A percentile compares a stretch with the other conserved stretches of the same genome.
phyloP scores from a whole-genome alignment of 2,329 filamentous ascomycete genomes.

The Penicillium capsulatum region DNA sequence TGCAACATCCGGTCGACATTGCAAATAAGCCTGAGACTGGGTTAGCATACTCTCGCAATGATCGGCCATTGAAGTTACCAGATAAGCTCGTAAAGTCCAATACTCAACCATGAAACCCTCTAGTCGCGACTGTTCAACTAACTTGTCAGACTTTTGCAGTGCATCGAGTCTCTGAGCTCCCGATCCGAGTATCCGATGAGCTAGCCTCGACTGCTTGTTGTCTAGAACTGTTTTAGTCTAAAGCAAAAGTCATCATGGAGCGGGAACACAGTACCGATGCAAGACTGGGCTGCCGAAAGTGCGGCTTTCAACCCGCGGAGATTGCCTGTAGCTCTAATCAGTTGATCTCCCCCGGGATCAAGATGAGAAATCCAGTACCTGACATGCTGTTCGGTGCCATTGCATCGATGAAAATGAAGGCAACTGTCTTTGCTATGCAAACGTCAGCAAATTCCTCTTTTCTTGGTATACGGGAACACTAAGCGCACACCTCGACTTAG shows the following conservation, averaged over 20 bases:
- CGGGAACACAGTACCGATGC: constrained; percentile 50
- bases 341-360: too few relatives aligned
- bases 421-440: constrained; percentile 18
- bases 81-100: constrained; percentile 58
- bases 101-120: constrained; percentile 52
- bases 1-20: constrained; percentile 67
- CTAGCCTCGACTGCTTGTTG: constrained; percentile 54
- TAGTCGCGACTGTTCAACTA: constrained; percentile 9
- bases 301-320: constrained; percentile 61
- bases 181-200: constrained; percentile 59
- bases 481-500: too few relatives aligned
- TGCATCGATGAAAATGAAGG: constrained; percentile 64
- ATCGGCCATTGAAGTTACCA: constrained; percentile 50
- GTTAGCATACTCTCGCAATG: neutral
- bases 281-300: constrained; percentile 61
- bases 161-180: constrained; percentile 55
- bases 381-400: constrained; percentile 30
- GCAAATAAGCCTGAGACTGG: constrained; percentile 63
- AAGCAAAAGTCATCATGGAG: neutral
- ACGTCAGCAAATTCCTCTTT: too few relatives aligned
- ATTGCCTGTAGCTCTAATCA: constrained; percentile 7
- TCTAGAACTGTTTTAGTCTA: constrained; percentile 37
- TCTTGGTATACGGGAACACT: too few relatives aligned
- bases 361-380: too few relatives aligned
- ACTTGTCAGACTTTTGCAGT: constrained; percentile 14